phyloP scores from a whole-genome alignment of 441 rosid species.

The Melastoma candidum region DNA sequence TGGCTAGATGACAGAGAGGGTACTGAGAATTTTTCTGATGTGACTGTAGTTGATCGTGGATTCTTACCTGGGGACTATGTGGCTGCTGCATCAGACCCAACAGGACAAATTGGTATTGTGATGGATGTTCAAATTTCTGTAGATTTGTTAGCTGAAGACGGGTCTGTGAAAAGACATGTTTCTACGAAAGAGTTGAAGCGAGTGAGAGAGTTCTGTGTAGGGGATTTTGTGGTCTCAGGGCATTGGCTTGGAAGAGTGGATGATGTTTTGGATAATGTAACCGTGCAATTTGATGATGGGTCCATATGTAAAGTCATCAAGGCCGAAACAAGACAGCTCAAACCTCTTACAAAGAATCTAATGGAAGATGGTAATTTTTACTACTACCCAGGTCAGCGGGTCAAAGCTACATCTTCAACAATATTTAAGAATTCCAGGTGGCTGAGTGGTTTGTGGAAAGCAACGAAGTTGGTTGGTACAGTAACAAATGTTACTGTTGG shows the following conservation, averaged over 20 bases:
- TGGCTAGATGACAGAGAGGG: constrained; percentile 80
- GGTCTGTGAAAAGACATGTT: constrained; percentile 48
- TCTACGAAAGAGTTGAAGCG: constrained; percentile 70
- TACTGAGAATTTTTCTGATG: constrained; percentile 49
- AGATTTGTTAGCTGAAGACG: constrained; percentile 64
- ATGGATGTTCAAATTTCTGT: constrained; percentile 67
- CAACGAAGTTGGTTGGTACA: constrained; percentile 83
- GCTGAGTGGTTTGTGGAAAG: constrained; percentile 84
- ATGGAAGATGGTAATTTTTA: constrained; percentile 83
- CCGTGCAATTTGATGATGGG: constrained; percentile 92
- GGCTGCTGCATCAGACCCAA: constrained; percentile 69
- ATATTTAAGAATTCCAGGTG: constrained; percentile 74
- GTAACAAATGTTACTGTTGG: constrained; percentile 83
- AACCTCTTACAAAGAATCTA: constrained; percentile 54
- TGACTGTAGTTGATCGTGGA: constrained; percentile 76
- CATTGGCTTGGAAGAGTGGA: constrained; percentile 95
- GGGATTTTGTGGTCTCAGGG: constrained; percentile 84
- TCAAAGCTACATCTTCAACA: constrained; percentile 76
- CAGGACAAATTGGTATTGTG: constrained; percentile 87
- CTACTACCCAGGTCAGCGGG: constrained; percentile 94
- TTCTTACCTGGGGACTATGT: constrained; percentile 92
- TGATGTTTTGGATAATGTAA: constrained; percentile 89
- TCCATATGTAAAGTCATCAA: constrained; percentile 75
- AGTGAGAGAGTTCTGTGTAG: constrained; percentile 72
- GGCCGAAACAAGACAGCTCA: constrained; percentile 67